Base-by-base conservation (phyloP, 768 basidiomycete species). In the Lactarius deliciosus region DNA sequence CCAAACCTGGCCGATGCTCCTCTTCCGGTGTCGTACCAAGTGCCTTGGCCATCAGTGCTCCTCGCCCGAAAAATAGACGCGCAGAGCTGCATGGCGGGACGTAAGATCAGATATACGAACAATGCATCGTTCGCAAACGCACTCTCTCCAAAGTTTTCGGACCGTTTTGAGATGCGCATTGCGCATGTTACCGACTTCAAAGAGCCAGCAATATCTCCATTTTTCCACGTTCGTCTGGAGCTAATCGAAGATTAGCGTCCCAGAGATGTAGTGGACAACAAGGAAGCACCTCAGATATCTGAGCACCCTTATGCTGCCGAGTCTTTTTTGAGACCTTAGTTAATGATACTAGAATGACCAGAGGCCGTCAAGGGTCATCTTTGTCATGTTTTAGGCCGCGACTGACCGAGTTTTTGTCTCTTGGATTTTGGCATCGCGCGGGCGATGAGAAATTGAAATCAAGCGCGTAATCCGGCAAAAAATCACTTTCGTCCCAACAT, bases 311-410 rank as follows among this genome's bases (percentile, higher is more conserved):
- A 74, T 95, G 88, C 75, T 92, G 94, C 76, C 84, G 90, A 30
- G 91, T 94, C 83, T 97, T 96, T 77, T 96, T 95, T 11, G 86
- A 80, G 74, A 96, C 95, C 81, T 98, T 94, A 54, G 97, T 95
- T 74, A 99, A 81, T 32, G 96, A 91, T 40, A 98, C 94, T 92
- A 76, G 69, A 25, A 65, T 58, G 64, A 62, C 47, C 47, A 22
- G 47, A 53, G 50, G 7, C 72, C 32, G 64, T 64, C 61, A 64
- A 69, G 60, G 57, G 64, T 55, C 41, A 41, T 59, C 69, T 50
- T 60, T 62, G 61, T 13, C 40, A 53, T 38, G n/a, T 57, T 22
- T 38, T 22, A n/a, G 56, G 68, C 15, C 45, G 41, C 11, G 64
- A 79, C 88, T 80, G 72, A 92, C 92, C 93, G 75, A 96, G 75